A percentile compares a stretch with the other conserved stretches of the same genome.
phyloP scores from a whole-genome alignment of 2,329 filamentous ascomycete genomes.

The Chrysosporium keratinophilum region DNA sequence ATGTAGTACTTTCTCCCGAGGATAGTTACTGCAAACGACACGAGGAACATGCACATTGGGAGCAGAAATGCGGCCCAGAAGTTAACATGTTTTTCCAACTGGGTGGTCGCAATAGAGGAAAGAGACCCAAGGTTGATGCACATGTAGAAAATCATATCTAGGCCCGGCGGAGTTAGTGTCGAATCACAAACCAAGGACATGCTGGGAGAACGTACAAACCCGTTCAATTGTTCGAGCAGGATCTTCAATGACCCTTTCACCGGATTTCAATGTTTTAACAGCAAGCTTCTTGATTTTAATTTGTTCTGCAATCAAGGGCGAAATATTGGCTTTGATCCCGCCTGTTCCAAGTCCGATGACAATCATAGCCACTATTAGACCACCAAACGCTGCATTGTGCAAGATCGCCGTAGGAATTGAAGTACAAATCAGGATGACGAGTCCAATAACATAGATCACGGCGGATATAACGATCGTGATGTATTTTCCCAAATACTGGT shows the following conservation, averaged over 20 bases:
- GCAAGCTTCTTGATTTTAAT: constrained; percentile 48
- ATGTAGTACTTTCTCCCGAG: constrained; percentile 37
- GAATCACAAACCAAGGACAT: background rate
- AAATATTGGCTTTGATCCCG: constrained; percentile 56
- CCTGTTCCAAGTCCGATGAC: constrained; percentile 37
- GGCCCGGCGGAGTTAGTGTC: background rate
- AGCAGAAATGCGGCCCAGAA: constrained; percentile 58
- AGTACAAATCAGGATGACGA: constrained; percentile 46
- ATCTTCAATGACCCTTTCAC: constrained; percentile 53
- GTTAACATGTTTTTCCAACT: constrained; percentile 55
- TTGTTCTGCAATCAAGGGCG: constrained; percentile 54
- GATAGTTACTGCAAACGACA: constrained; percentile 48
- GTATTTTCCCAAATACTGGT: constrained; percentile 52
- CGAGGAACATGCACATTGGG: constrained; percentile 52
- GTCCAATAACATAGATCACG: constrained; percentile 48
- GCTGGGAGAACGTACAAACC: constrained; percentile 36
- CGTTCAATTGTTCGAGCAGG: constrained; percentile 55
- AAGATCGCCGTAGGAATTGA: constrained; percentile 45
- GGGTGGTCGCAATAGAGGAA: constrained; percentile 55
- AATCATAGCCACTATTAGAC: constrained; percentile 48
- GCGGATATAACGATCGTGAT: constrained; percentile 50
- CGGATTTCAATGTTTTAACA: constrained; percentile 35
- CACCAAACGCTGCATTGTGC: constrained; percentile 41
- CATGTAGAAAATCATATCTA: constrained; percentile 60
- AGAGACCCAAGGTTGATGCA: constrained; percentile 65